These are phyloP conservation scores for Heimioporus sp. DNA, from an alignment of 768 basidiomycete species.

Conservation along the genomic window DNA sequence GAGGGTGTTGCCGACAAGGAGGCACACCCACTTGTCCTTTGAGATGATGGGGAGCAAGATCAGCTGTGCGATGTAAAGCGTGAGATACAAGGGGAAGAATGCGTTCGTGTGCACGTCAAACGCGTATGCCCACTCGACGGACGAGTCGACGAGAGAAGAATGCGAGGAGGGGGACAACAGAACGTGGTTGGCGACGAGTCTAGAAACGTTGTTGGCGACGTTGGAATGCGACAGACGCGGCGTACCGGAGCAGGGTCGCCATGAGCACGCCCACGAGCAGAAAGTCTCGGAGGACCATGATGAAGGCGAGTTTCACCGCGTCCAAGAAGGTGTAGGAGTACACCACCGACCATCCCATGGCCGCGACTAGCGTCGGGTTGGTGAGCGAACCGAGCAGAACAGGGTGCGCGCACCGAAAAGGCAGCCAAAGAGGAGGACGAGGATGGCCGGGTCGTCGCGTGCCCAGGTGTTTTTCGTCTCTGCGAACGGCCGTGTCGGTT, in stretches of 20 bases:
- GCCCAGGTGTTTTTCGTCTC: slow-evolving; percentile 99
- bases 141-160: slow-evolving; percentile 64
- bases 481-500: slow-evolving; percentile 28
- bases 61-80: slow-evolving; percentile 86
- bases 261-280: slow-evolving; percentile 72
- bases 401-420: slow-evolving; percentile 52
- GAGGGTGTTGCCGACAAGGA: slow-evolving; percentile 85
- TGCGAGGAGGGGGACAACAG: slow-evolving; percentile 72
- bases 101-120: slow-evolving; percentile 97
- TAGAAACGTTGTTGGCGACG: slow-evolving; percentile 25
- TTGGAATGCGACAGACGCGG: not conserved
- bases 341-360: slow-evolving; percentile 82
- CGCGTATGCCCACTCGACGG: slow-evolving; percentile 90
- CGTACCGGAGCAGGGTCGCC: slow-evolving; percentile 75
- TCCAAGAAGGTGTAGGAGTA: slow-evolving; percentile 63
- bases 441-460: slow-evolving; percentile 93
- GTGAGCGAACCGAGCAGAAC: not conserved
- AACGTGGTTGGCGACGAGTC: slow-evolving; percentile 70
- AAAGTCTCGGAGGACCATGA: slow-evolving; percentile 91
- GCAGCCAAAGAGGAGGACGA: slow-evolving; percentile 80
- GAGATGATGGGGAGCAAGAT: slow-evolving; percentile 82
- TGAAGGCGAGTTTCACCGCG: slow-evolving; percentile 60
- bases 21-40: slow-evolving; percentile 88
- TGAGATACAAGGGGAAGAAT: slow-evolving; percentile 92
- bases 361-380: slow-evolving; percentile 53